Evolutionary conservation across 176 grass and related monocot species (phyloP).

Genomic region (Themeda triandra): DNA sequence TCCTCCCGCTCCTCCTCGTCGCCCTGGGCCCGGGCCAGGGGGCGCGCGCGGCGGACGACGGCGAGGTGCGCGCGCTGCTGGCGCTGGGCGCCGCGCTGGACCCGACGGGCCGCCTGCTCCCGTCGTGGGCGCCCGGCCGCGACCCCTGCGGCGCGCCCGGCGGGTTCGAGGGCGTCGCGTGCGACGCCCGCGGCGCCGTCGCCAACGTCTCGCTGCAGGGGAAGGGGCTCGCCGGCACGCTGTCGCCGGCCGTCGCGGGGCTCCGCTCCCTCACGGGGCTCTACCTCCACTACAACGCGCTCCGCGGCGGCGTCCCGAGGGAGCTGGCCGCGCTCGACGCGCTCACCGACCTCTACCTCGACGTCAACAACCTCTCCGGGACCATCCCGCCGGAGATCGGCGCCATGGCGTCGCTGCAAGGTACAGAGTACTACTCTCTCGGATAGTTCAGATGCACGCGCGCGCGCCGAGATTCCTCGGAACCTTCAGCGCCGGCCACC

Average conservation of each 20-base stretch:
- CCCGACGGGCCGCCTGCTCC: constrained; percentile 48
- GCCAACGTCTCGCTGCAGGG: constrained; percentile 95
- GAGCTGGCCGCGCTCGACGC: constrained; percentile 44
- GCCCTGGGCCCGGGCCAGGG: neutral
- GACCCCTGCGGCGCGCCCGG: constrained; percentile 54
- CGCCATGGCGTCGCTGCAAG: constrained; percentile 76
- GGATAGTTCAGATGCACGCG: neutral
- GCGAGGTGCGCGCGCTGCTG: constrained; percentile 70
- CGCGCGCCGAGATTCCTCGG: neutral
- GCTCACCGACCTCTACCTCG: constrained; percentile 88
- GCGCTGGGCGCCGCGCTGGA: constrained; percentile 63
- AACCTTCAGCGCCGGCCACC: constrained; percentile 22
- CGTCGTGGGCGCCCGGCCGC: constrained; percentile 57
- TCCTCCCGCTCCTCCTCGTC: neutral
- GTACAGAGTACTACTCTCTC: too few relatives aligned
- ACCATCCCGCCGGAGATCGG: constrained; percentile 64
- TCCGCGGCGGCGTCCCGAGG: constrained; percentile 55
- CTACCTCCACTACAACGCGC: constrained; percentile 89
- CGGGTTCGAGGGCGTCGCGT: constrained; percentile 77
- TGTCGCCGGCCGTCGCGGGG: constrained; percentile 56
- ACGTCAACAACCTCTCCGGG: constrained; percentile 79
- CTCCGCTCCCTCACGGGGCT: constrained; percentile 70
- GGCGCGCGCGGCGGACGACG: constrained; percentile 12
- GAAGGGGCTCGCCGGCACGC: constrained; percentile 70
- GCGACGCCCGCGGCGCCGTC: constrained; percentile 68